These are phyloP conservation scores for Hyparrhenia diplandra DNA, from an alignment of 176 grass and related monocot genomes.

Conservation along the genomic window DNA sequence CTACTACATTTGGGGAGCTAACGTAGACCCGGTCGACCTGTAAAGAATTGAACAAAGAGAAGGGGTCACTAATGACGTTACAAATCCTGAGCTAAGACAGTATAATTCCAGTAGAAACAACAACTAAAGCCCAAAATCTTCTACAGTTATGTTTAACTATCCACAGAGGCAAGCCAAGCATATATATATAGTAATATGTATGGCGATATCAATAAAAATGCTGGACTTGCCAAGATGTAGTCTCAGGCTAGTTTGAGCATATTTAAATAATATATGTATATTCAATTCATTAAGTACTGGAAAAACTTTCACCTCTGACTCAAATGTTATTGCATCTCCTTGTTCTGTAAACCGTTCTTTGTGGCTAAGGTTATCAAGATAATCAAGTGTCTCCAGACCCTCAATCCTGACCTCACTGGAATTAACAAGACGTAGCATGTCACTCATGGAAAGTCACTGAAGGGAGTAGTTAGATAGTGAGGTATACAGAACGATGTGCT, in stretches of 20 bases:
- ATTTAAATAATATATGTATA: background rate
- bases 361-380: conserved; percentile 79
- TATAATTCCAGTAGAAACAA: background rate
- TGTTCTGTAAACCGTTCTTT: conserved; percentile 84
- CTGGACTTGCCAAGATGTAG: background rate
- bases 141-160: background rate
- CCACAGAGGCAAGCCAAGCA: background rate
- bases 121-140: background rate
- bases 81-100: background rate
- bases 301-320: conserved; percentile 69
- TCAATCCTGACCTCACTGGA: conserved; percentile 75
- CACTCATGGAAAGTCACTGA: background rate
- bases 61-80: background rate
- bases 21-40: conserved; percentile 92
- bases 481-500: background rate
- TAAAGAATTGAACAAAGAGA: background rate
- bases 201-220: background rate
- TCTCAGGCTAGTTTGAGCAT: background rate
- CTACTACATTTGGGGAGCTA: conserved; percentile 77
- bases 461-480: background rate
- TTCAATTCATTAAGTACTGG: background rate
- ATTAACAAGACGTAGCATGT: background rate
- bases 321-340: conserved; percentile 94
- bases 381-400: conserved; percentile 94
- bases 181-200: background rate